Evolutionary conservation across 2,329 filamentous ascomycete species (phyloP), one percentile per base, ranked within the genome.

Genomic region (Biscogniauxia sp.): DNA sequence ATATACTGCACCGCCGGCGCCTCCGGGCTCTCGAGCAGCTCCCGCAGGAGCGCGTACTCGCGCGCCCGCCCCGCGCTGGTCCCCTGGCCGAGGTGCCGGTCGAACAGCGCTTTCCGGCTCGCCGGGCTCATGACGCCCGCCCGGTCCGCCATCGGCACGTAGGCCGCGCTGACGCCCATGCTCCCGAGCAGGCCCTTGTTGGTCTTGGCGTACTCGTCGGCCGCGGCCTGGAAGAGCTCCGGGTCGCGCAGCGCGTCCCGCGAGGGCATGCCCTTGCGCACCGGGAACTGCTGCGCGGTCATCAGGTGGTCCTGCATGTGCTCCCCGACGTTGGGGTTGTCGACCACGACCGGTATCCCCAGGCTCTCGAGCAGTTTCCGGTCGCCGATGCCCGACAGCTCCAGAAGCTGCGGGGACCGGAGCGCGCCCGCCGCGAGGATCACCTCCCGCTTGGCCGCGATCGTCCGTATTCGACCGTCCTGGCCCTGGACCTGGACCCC

Each of bases 261-360:
- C 0, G 76, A 75, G 11, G 76, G 74, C 26, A 77, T 69, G 13
- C 73, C 72, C 15, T 77, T 73, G 55, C 73, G 74, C 50, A 79
- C 76, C 49, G 80, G 77, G 68, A 80, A 78, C 69, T 61, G 55
- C 56, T 74, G 70, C 20, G 68, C 69, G 13, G 71, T 72, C 53
- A 74, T 73, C 28, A 73, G 68, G 57, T 82, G 79, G 62, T 82
- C 79, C 61, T 81, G 79, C 60, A 81, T 73, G 59, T 80, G 75
- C 59, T 77, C 73, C 20, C 80, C 80, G 2, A 83, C 79, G 56
- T 76, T 75, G 19, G 77, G 72, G 51, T 80, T 76, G 51, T 79
- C 73, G 23, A 80, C 70, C 2, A 78, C 60, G 3, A 73, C 70
- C 32, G 72, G 68, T 7, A 81, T 76, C 2, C 72, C 75, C 20